Conservation (phyloP, 768 basidiomycete genomes). For the Amylocystis lapponica region DNA sequence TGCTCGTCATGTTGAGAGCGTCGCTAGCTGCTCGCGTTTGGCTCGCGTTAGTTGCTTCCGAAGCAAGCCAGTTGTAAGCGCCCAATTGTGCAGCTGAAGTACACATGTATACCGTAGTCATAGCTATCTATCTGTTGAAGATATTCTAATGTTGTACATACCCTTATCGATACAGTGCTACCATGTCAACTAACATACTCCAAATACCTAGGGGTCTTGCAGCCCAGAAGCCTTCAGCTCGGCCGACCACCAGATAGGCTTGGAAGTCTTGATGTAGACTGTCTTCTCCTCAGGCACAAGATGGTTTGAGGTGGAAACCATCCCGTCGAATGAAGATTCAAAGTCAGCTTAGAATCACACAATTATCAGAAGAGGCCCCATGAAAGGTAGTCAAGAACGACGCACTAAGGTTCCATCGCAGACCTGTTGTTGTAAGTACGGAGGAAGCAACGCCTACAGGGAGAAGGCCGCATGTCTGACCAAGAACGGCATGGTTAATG, state of each 20-base stretch:
- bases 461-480: constrained; percentile 90
- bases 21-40: too few relatives aligned
- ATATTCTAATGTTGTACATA: too few relatives aligned
- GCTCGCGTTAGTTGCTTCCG: too few relatives aligned
- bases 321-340: constrained; percentile 74
- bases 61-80: too few relatives aligned
- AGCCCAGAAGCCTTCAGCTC: constrained; percentile 40
- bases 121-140: too few relatives aligned
- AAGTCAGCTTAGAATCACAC: constrained; percentile 41
- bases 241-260: constrained; percentile 87
- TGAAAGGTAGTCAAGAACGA: constrained; percentile 4
- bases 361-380: too few relatives aligned
- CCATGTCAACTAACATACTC: too few relatives aligned
- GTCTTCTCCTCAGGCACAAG: constrained; percentile 57
- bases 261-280: constrained; percentile 72
- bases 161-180: too few relatives aligned
- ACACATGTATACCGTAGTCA: too few relatives aligned
- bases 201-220: too few relatives aligned
- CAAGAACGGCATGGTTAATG: constrained; percentile 69
- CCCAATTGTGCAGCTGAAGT: too few relatives aligned
- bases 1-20: too few relatives aligned
- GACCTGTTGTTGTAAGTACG: constrained; percentile 72
- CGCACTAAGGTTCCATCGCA: constrained; percentile 87
- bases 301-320: constrained; percentile 93
- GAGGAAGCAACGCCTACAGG: constrained; percentile 82